phyloP scores from a whole-genome alignment of 1,284 basidiomycete species.

The Malassezia pachydermatis region DNA sequence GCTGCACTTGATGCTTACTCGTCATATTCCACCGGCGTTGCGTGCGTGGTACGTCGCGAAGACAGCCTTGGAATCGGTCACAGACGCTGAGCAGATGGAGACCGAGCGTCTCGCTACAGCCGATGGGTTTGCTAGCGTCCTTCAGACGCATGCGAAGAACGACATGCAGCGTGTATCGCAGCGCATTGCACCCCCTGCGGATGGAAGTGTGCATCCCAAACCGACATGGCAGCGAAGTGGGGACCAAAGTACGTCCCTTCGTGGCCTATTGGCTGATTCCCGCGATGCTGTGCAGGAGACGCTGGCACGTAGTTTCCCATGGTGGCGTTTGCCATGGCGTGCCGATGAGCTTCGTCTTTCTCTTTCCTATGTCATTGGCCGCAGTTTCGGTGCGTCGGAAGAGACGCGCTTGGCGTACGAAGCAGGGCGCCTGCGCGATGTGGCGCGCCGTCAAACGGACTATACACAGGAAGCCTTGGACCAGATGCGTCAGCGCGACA shows the following conservation, averaged over 20 bases:
- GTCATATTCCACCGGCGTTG: neutral
- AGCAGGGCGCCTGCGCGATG: slow-evolving; percentile 24
- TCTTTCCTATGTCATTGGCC: slow-evolving; percentile 25
- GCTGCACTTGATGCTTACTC: neutral
- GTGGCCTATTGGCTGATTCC: slow-evolving; percentile 11
- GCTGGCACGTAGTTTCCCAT: slow-evolving; percentile 27
- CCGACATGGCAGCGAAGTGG: slow-evolving; percentile 17
- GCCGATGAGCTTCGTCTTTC: slow-evolving; percentile 37
- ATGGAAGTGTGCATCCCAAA: slow-evolving; percentile 17
- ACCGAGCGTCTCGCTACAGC: slow-evolving; percentile 4
- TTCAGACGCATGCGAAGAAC: slow-evolving; percentile 7
- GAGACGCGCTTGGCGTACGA: slow-evolving; percentile 32
- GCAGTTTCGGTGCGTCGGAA: slow-evolving; percentile 28
- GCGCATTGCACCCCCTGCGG: slow-evolving; percentile 10
- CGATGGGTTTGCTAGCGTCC: slow-evolving; percentile 3
- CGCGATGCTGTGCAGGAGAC: slow-evolving; percentile 21
- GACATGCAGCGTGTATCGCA: slow-evolving; percentile 15
- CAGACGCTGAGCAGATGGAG: slow-evolving; percentile 4
- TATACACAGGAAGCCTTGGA: slow-evolving; percentile 19
- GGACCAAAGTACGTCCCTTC: slow-evolving; percentile 3
- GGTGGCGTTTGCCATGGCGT: slow-evolving; percentile 40
- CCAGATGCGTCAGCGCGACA: slow-evolving; percentile 13
- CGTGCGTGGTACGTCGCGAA: slow-evolving; percentile 6
- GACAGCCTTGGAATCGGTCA: neutral
- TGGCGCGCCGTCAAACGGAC: slow-evolving; percentile 17